phyloP scores from a whole-genome alignment of 2,329 filamentous ascomycete species.

The Stagonosporopsis cucurbitacearum region DNA sequence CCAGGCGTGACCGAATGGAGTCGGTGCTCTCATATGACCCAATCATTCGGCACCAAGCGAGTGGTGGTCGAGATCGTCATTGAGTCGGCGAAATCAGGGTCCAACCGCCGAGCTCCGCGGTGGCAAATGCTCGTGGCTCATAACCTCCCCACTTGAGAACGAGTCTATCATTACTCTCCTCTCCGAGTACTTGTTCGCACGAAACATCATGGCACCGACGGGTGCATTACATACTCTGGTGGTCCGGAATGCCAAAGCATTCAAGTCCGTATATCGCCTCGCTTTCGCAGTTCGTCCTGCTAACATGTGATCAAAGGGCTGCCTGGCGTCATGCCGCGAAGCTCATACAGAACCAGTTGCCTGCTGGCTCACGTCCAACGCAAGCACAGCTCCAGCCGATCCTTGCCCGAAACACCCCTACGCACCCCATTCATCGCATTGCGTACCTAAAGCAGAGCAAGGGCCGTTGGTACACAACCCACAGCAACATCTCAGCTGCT shows the following conservation, averaged over 20 bases:
- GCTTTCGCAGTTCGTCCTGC: neutral
- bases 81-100: slow-evolving; percentile 20
- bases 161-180: slow-evolving; percentile 14
- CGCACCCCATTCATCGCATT: slow-evolving; percentile 66
- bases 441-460: slow-evolving; percentile 69
- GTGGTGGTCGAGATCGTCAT: slow-evolving; percentile 19
- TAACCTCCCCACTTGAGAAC: slow-evolving; percentile 26
- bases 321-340: slow-evolving; percentile 57
- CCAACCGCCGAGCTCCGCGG: slow-evolving; percentile 16
- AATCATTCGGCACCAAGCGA: neutral
- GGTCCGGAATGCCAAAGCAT: slow-evolving; percentile 50
- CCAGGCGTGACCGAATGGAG: neutral
- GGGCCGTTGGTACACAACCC: slow-evolving; percentile 68
- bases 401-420: slow-evolving; percentile 62
- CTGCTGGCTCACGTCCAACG: slow-evolving; percentile 51
- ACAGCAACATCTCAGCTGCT: slow-evolving; percentile 52
- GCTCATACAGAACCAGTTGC: slow-evolving; percentile 54
- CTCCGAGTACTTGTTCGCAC: slow-evolving; percentile 25
- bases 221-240: slow-evolving; percentile 49
- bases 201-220: slow-evolving; percentile 47
- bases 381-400: slow-evolving; percentile 64
- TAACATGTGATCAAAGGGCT: slow-evolving; percentile 46
- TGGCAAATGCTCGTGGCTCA: slow-evolving; percentile 33
- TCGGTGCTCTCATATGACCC: no score
- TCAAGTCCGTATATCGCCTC: slow-evolving; percentile 41